Conservation (phyloP, 179 eudicot genomes). For the Monotropa hypopitys region DNA sequence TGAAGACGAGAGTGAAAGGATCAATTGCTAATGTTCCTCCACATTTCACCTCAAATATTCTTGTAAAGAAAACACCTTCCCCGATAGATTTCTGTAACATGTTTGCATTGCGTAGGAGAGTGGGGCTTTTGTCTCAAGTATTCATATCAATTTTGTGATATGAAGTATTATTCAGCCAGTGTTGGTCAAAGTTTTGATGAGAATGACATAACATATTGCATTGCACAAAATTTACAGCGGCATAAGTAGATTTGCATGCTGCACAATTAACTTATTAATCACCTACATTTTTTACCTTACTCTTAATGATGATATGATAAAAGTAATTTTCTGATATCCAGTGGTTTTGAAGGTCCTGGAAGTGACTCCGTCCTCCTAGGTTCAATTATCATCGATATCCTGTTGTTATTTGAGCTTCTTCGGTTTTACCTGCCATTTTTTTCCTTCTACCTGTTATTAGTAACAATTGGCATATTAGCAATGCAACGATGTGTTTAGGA, state of each 20-base stretch:
- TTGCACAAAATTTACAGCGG: neutral
- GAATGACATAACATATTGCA: neutral
- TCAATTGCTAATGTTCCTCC: too few species aligned
- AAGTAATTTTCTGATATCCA: neutral
- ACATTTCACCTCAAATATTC: neutral
- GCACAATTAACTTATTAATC: neutral
- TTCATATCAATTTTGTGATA: neutral
- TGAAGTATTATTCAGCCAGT: neutral
- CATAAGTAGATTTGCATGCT: neutral
- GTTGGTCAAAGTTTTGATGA: neutral
- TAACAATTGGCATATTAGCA: neutral
- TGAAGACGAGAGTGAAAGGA: neutral
- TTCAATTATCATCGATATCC: neutral
- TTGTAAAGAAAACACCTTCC: neutral
- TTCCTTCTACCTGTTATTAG: neutral
- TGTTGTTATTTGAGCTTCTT: neutral
- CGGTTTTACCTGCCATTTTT: neutral
- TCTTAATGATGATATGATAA: neutral
- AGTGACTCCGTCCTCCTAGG: neutral
- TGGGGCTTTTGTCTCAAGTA: neutral
- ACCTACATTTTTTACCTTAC: neutral
- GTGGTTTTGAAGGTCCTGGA: neutral
- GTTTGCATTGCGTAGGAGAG: neutral
- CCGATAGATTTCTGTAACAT: neutral
- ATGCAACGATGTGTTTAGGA: neutral